A percentile compares a stretch with the other conserved stretches of the same genome.
Evolutionary conservation across 352 stramenopile species (phyloP).

Genomic region (Phytophthora kernoviae): DNA sequence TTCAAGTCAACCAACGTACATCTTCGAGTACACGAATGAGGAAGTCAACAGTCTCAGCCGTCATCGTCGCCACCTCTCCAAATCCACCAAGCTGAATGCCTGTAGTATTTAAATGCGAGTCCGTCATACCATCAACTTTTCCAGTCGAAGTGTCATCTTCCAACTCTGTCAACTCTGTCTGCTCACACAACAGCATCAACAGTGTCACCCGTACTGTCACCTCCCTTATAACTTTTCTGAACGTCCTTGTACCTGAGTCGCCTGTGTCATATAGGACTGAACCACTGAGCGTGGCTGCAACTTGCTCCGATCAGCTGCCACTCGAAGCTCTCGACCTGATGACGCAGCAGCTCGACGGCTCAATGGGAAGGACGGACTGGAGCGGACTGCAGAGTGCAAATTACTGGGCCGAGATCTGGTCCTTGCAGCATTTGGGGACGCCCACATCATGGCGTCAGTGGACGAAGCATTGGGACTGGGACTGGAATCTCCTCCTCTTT

Average conservation of each 20-base stretch:
- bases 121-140: background rate
- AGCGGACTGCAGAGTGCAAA: slow-evolving; percentile 36
- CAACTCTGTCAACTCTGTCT: background rate
- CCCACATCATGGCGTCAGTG: slow-evolving; percentile 26
- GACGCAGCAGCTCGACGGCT: slow-evolving; percentile 19
- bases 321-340: slow-evolving; percentile 5
- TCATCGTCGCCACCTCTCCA: slow-evolving; percentile 53
- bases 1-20: too few species aligned
- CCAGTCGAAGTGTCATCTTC: background rate
- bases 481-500: background rate
- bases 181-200: background rate
- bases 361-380: slow-evolving; percentile 41
- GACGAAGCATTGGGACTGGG: too few species aligned
- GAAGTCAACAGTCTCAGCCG: slow-evolving; percentile 69
- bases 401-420: slow-evolving; percentile 51
- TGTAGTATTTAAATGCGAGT: background rate
- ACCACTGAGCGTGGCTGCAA: background rate
- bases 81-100: slow-evolving; percentile 45
- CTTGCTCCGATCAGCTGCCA: slow-evolving; percentile 8
- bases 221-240: too few species aligned
- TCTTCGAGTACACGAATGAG: slow-evolving; percentile 71
- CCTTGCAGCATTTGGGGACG: slow-evolving; percentile 46
- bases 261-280: slow-evolving; percentile 24
- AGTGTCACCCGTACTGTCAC: background rate
- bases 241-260: slow-evolving; percentile 27